phyloP scores from a whole-genome alignment of 305 asterid species.

The Fraxinus baroniana region DNA sequence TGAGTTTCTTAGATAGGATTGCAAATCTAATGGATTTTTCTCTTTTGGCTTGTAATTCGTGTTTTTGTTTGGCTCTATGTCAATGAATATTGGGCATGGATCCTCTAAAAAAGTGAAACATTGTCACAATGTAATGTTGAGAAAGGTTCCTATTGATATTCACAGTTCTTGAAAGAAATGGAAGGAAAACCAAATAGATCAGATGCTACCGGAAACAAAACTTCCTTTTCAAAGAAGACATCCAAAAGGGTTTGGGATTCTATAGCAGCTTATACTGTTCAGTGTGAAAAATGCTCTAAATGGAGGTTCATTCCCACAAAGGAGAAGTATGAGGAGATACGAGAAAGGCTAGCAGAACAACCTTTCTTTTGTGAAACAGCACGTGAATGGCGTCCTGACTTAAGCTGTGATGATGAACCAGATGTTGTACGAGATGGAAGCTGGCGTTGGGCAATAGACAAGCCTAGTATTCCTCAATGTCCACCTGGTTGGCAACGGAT shows the following conservation, averaged over 20 bases:
- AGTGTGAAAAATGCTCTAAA: slow-evolving; percentile 75
- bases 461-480: slow-evolving; percentile 68
- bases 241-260: slow-evolving; percentile 28
- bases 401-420: slow-evolving; percentile 67
- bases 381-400: slow-evolving; percentile 64
- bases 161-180: slow-evolving; percentile 24
- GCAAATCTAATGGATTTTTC: not conserved
- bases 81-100: not conserved
- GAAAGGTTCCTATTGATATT: slow-evolving; percentile 8
- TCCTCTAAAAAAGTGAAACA: not conserved
- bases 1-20: not conserved
- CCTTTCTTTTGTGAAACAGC: slow-evolving; percentile 52
- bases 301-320: slow-evolving; percentile 81
- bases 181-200: slow-evolving; percentile 28
- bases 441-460: slow-evolving; percentile 91
- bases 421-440: slow-evolving; percentile 72
- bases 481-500: slow-evolving; percentile 86
- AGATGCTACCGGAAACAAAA: slow-evolving; percentile 28
- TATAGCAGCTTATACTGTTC: slow-evolving; percentile 63
- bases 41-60: not conserved
- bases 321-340: slow-evolving; percentile 79
- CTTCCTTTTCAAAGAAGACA: not conserved
- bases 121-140: not conserved
- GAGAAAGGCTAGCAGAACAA: slow-evolving; percentile 48
- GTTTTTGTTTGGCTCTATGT: not conserved